A percentile compares a stretch with the other conserved stretches of the same genome.
phyloP scores from a whole-genome alignment of 1,284 basidiomycete genomes.

The Pyrrhoderma lamaoense region DNA sequence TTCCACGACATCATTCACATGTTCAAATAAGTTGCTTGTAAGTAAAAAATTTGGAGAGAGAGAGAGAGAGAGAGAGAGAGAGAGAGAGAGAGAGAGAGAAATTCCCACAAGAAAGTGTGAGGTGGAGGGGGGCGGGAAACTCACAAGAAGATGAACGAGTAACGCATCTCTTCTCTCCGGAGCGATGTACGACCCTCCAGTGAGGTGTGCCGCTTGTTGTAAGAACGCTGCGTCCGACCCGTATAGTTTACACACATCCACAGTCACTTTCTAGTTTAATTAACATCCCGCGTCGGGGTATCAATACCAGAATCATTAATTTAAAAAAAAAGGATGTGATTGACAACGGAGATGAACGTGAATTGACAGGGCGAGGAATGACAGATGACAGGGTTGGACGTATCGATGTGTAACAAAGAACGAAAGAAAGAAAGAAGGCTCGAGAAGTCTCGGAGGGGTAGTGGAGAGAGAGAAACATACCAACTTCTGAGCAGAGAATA shows the following conservation, averaged over 20 bases:
- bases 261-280: conserved; percentile 72
- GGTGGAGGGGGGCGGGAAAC: too few relatives aligned
- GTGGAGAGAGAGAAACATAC: conserved; percentile 35
- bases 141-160: conserved; percentile 81
- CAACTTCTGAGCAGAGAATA: conserved; percentile 97
- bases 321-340: background rate
- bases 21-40: too few relatives aligned
- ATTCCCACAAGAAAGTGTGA: too few relatives aligned
- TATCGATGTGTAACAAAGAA: too few relatives aligned
- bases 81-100: too few relatives aligned
- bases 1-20: too few relatives aligned
- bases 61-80: background rate
- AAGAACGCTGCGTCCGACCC: conserved; percentile 91
- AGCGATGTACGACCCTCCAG: conserved; percentile 88
- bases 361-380: too few relatives aligned
- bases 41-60: background rate
- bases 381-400: too few relatives aligned
- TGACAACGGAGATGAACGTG: too few relatives aligned
- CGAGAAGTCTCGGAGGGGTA: too few relatives aligned
- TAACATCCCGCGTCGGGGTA: background rate
- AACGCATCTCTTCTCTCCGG: conserved; percentile 75
- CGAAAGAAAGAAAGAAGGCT: too few relatives aligned
- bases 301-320: conserved; percentile 4
- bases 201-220: conserved; percentile 95
- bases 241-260: conserved; percentile 92